A percentile compares a stretch with the other conserved stretches of the same genome.
These are phyloP conservation scores for Letharia columbiana DNA, from an alignment of 495 filamentous ascomycete genomes.

Conservation along the genomic window DNA sequence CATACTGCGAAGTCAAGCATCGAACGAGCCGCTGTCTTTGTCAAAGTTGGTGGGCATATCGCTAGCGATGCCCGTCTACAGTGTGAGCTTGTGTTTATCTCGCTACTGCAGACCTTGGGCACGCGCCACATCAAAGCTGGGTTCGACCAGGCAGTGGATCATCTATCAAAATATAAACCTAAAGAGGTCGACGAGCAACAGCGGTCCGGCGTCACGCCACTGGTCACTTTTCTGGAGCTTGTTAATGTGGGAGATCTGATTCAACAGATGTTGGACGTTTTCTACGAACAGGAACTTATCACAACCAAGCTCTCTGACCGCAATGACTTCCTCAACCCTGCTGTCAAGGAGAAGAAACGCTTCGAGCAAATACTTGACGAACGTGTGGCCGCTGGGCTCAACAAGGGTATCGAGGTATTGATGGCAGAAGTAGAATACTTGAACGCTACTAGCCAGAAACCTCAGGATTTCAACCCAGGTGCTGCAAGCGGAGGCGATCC, in stretches of 20 bases:
- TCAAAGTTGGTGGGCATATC: constrained; percentile 64
- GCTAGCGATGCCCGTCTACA: constrained; percentile 81
- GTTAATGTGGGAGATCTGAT: constrained; percentile 98
- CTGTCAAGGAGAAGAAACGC: constrained; percentile 88
- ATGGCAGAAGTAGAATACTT: constrained; percentile 98
- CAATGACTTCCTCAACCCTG: constrained; percentile 89
- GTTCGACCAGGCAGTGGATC: constrained; percentile 84
- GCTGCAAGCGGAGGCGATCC: constrained; percentile 38
- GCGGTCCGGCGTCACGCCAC: constrained; percentile 67
- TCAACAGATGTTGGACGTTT: constrained; percentile 98
- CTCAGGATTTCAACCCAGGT: constrained; percentile 85
- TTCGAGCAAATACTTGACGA: constrained; percentile 99
- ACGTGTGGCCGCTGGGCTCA: constrained; percentile 87
- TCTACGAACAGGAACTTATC: constrained; percentile 91
- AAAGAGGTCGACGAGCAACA: constrained; percentile 71
- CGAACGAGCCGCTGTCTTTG: constrained; percentile 76
- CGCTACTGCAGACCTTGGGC: constrained; percentile 73
- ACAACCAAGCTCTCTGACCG: constrained; percentile 74
- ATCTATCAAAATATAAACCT: constrained; percentile 85
- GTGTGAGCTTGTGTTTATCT: constrained; percentile 83
- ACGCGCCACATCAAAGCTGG: constrained; percentile 80
- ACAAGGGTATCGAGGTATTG: constrained; percentile 94
- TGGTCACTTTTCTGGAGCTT: constrained; percentile 93
- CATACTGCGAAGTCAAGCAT: constrained; percentile 85
- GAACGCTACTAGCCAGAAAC: constrained; percentile 76